Percentiles rank a stretch among this genome's conserved stretches.
Evolutionary conservation across 805 yeast species (phyloP).

Genomic region (Candida gorgasii): DNA sequence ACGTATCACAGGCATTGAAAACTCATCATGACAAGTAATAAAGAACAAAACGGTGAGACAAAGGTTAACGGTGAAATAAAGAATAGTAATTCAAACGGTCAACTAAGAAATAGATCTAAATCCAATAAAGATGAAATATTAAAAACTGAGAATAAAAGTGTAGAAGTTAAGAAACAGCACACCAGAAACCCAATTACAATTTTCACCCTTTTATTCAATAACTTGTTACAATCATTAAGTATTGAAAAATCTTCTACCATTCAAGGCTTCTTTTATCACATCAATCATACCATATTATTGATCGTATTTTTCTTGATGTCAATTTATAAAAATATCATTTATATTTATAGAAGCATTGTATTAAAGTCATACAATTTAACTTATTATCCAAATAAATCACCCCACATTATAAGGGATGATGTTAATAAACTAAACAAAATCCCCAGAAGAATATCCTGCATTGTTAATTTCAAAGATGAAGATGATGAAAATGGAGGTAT

Average conservation of each 20-base stretch:
- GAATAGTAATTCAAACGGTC: background rate
- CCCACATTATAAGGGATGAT: conserved; percentile 84
- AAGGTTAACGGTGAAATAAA: background rate
- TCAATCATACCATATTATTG: conserved; percentile 53
- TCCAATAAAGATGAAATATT: background rate
- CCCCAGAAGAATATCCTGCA: conserved; percentile 74
- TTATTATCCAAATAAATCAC: conserved; percentile 70
- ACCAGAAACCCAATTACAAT: background rate
- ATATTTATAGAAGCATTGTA: conserved; percentile 49
- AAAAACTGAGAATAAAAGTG: background rate
- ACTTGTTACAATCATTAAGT: conserved; percentile 1
- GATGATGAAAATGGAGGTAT: conserved; percentile 89
- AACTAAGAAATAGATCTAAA: background rate
- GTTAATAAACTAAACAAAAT: conserved; percentile 70
- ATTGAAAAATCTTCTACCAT: conserved; percentile 4
- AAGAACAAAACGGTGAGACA: background rate
- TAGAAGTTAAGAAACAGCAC: background rate
- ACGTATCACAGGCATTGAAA: background rate
- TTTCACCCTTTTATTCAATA: conserved; percentile 1
- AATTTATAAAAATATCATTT: conserved; percentile 53
- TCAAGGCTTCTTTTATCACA: conserved; percentile 13
- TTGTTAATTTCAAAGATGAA: conserved; percentile 70
- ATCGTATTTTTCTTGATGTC: conserved; percentile 58
- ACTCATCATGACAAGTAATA: background rate
- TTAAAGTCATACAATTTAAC: conserved; percentile 62